phyloP scores from a whole-genome alignment of 1,139 yeast genomes.

The Pichia sp. region DNA sequence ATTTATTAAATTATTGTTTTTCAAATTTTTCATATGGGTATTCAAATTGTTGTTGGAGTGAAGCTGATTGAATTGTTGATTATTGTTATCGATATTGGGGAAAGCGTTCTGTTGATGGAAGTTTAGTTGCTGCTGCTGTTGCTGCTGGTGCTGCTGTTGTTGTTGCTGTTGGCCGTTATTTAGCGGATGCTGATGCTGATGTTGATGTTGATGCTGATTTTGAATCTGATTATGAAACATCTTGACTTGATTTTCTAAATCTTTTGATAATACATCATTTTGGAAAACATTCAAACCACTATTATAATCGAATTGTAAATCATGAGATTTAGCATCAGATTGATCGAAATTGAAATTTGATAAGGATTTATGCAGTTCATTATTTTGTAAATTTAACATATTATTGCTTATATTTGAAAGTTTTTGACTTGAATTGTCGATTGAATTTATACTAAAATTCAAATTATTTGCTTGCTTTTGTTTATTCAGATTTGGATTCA shows the following conservation, averaged over 20 bases:
- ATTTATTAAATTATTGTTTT: not conserved
- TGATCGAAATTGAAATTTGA: conserved; percentile 21
- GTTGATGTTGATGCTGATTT: conserved; percentile 17
- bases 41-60: not conserved
- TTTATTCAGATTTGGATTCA: conserved; percentile 4
- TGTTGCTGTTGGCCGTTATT: conserved; percentile 15
- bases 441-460: conserved; percentile 7
- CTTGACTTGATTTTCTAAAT: conserved; percentile 10
- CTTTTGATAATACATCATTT: conserved; percentile 10
- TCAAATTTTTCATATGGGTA: conserved; percentile 5
- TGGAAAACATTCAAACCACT: conserved; percentile 10
- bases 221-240: conserved; percentile 16
- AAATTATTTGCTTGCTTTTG: conserved; percentile 3
- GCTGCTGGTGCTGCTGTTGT: conserved; percentile 9
- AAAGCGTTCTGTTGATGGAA: conserved; percentile 16
- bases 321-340: conserved; percentile 9
- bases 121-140: conserved; percentile 9
- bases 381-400: conserved; percentile 2
- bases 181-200: conserved; percentile 9
- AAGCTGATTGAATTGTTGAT: conserved; percentile 7
- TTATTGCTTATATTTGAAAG: not conserved
- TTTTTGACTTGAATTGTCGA: conserved; percentile 1
- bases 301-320: conserved; percentile 10
- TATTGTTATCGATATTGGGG: conserved; percentile 7
- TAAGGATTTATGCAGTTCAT: conserved; percentile 14